Percentiles rank a stretch among this genome's conserved stretches.
Conservation (phyloP, 2,329 filamentous ascomycete species). For the Colletotrichum sp. region DNA sequence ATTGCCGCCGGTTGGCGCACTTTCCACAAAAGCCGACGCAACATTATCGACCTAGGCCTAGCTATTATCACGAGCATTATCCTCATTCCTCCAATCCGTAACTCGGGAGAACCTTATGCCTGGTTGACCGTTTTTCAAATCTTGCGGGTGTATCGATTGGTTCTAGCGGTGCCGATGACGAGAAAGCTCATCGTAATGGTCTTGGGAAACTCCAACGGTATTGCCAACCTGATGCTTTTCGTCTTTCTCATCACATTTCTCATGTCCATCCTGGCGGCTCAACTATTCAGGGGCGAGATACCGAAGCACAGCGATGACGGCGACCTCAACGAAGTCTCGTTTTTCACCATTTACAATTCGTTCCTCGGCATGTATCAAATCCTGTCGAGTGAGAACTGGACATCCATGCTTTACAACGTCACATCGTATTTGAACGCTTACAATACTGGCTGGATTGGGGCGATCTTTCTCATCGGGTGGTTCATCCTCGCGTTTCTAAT, state of each 20-base stretch:
- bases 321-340: slow-evolving; percentile 73
- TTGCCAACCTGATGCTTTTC: slow-evolving; percentile 93
- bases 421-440: slow-evolving; percentile 70
- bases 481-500: slow-evolving; percentile 96
- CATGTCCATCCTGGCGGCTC: slow-evolving; percentile 89
- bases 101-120: slow-evolving; percentile 75
- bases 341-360: slow-evolving; percentile 91
- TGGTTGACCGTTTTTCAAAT: slow-evolving; percentile 96
- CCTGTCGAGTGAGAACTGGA: slow-evolving; percentile 97
- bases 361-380: slow-evolving; percentile 99
- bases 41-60: slow-evolving; percentile 81
- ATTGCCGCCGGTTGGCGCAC: slow-evolving; percentile 79
- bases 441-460: slow-evolving; percentile 89
- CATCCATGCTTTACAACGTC: slow-evolving; percentile 80
- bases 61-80: slow-evolving; percentile 86
- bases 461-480: slow-evolving; percentile 91
- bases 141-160: slow-evolving; percentile 87
- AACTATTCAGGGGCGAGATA: slow-evolving; percentile 90
- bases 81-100: slow-evolving; percentile 79
- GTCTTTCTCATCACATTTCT: slow-evolving; percentile 96
- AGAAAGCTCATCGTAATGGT: slow-evolving; percentile 86
- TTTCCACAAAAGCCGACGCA: slow-evolving; percentile 77
- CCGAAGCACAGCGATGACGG: slow-evolving; percentile 67
- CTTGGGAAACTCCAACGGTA: slow-evolving; percentile 88
- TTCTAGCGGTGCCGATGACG: slow-evolving; percentile 87